phyloP scores from a whole-genome alignment of 176 grass and related monocot species.

The Paspalum notatum region DNA sequence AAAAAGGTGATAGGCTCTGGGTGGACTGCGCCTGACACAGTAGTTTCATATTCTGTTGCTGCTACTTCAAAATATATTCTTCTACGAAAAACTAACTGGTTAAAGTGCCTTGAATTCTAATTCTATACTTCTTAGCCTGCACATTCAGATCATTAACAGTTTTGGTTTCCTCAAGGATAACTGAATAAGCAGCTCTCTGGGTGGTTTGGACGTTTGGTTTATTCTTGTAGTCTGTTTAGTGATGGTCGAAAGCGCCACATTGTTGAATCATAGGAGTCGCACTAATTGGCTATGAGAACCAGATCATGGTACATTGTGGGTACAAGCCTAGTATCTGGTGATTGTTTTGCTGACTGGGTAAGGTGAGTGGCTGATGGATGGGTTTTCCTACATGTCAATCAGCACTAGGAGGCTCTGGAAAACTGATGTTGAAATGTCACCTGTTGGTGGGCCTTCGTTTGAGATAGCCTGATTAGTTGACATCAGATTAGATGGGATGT shows the following conservation, averaged over 20 bases:
- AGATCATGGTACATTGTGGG: not conserved
- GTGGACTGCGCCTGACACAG: not conserved
- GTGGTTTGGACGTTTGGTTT: not conserved
- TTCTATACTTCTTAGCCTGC: not conserved
- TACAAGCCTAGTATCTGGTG: not conserved
- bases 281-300: not conserved
- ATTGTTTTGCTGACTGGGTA: not conserved
- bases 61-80: not conserved
- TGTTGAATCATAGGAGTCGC: not conserved
- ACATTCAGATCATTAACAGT: not conserved
- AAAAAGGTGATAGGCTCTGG: not conserved
- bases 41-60: not conserved
- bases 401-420: not conserved
- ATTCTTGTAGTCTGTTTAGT: not conserved
- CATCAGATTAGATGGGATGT: not conserved
- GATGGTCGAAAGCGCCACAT: not conserved
- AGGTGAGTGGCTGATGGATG: not conserved
- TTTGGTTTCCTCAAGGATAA: not conserved
- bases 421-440: not conserved
- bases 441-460: not conserved
- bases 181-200: not conserved
- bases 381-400: not conserved
- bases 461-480: not conserved
- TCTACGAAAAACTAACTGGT: not conserved
- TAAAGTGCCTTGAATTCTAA: not conserved